Evolutionary conservation across 1,139 yeast genomes (phyloP).

Genomic region (Saccharomyces hybrid): DNA sequence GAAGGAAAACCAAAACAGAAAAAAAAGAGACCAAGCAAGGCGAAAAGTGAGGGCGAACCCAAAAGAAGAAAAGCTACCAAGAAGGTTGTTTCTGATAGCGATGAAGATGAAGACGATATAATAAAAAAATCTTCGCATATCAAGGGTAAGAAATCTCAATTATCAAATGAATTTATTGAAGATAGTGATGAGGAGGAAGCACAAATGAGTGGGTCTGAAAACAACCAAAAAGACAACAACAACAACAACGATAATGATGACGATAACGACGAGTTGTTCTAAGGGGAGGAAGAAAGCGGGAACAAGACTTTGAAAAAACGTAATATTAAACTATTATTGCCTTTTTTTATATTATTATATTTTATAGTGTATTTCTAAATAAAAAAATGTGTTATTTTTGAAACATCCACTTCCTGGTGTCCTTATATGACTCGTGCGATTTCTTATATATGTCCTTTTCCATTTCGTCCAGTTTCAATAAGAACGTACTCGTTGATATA

Average conservation of each 20-base stretch:
- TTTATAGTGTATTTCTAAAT: conserved; percentile 2
- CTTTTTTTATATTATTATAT: background rate
- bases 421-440: conserved; percentile 56
- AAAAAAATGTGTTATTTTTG: conserved; percentile 7
- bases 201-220: conserved; percentile 9
- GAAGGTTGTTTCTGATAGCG: conserved; percentile 21
- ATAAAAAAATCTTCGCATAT: conserved; percentile 28
- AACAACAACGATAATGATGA: conserved; percentile 20
- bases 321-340: background rate
- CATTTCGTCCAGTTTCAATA: conserved; percentile 65
- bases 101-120: conserved; percentile 19
- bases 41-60: conserved; percentile 15
- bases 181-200: conserved; percentile 46
- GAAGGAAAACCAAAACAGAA: conserved; percentile 19
- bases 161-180: conserved; percentile 39
- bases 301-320: conserved; percentile 2
- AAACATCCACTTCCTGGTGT: conserved; percentile 55
- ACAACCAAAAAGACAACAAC: conserved; percentile 7
- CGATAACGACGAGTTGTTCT: conserved; percentile 29
- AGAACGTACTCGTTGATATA: conserved; percentile 31
- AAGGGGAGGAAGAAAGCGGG: background rate
- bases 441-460: conserved; percentile 54
- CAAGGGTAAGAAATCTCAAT: conserved; percentile 36
- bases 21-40: conserved; percentile 16
- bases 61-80: conserved; percentile 16